A percentile compares a stretch with the other conserved stretches of the same genome.
phyloP scores from a whole-genome alignment of 192 early-diverging fungal species.

The Phycomyces nitens region DNA sequence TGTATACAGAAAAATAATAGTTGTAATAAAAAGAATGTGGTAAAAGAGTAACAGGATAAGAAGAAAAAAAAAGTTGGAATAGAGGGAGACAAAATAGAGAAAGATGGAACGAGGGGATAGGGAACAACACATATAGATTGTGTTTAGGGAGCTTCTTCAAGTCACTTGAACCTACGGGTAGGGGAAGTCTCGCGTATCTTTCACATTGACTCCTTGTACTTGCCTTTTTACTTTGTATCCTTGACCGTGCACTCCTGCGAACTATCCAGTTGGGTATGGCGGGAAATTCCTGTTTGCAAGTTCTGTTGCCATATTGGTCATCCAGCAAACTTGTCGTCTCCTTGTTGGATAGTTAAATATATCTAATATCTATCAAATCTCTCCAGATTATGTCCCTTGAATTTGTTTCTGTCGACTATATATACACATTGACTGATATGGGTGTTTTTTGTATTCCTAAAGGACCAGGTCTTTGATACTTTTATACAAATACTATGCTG shows the following conservation, averaged over 20 bases:
- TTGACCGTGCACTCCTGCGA: slow-evolving; percentile 14
- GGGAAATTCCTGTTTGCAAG: not conserved
- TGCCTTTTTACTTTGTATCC: not conserved
- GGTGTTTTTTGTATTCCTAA: too few species aligned
- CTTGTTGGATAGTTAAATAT: too few species aligned
- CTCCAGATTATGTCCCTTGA: too few species aligned
- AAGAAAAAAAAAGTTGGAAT: not conserved
- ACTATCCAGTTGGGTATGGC: not conserved
- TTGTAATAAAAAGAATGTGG: not conserved
- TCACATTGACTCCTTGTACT: not conserved
- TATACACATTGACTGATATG: too few species aligned
- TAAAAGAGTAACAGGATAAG: not conserved
- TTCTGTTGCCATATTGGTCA: slow-evolving; percentile 2
- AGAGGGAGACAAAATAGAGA: slow-evolving; percentile 1
- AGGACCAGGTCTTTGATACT: too few species aligned
- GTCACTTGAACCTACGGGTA: not conserved
- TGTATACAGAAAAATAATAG: not conserved
- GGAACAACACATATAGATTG: slow-evolving; percentile 11
- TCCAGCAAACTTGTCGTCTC: not conserved
- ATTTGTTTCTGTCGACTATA: too few species aligned
- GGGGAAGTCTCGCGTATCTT: not conserved
- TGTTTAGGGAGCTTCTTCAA: not conserved
- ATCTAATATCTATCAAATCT: too few species aligned
- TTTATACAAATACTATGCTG: too few species aligned
- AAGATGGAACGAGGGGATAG: not conserved